Base-by-base conservation (phyloP, 352 stramenopile genomes). In the Globisporangium middletonii region DNA sequence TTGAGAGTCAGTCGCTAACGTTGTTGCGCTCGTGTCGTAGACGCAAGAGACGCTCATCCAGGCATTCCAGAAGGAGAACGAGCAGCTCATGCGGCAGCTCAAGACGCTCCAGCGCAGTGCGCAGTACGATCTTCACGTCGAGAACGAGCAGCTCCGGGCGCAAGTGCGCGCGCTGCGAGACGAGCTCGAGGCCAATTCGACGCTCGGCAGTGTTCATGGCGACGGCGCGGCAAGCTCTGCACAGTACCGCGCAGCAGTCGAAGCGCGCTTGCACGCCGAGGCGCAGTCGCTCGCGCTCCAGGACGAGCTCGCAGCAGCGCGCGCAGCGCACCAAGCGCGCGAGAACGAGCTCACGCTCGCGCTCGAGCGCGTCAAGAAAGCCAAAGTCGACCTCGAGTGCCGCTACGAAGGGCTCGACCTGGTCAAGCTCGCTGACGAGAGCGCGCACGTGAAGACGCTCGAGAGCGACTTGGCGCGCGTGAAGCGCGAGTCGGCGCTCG, bases 1-100 rank as follows among this genome's bases (percentile, higher is more conserved):
- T 27, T 2, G 44, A 8, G 16, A 49, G 23, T 23, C 23, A 49
- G n/a, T 9, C 19, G 9, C 19, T n/a, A 16, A 46, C 47, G 55
- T 41, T 63, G 7, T 53, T 8, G 55, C 13, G 43, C 7, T 49
- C 23, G 4, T 4, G 0, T 53, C 2, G 33, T 23, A 85, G 62
- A 85, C 77, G 0, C 85, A 94, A 68, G 83, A 93, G 44, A 75
- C 55, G 13, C 68, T 93, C 26, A 92, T 94, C 57, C 68, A 79
- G 58, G 85, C 78, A 0, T 94, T 85, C 57, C 85, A 93, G 63
- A 75, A 77, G 43, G 85, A 94, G 48, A 94, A 94, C 51, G 79
- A 93, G 35, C 78, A 83, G 27, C 59, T 94, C 1, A 94, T 93
- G 85, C 74, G 72, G 13, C 80, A 92, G 52, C 64, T 93, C 0